phyloP scores from a whole-genome alignment of 1,284 basidiomycete species.

The Tetrapyrgos nigripes region DNA sequence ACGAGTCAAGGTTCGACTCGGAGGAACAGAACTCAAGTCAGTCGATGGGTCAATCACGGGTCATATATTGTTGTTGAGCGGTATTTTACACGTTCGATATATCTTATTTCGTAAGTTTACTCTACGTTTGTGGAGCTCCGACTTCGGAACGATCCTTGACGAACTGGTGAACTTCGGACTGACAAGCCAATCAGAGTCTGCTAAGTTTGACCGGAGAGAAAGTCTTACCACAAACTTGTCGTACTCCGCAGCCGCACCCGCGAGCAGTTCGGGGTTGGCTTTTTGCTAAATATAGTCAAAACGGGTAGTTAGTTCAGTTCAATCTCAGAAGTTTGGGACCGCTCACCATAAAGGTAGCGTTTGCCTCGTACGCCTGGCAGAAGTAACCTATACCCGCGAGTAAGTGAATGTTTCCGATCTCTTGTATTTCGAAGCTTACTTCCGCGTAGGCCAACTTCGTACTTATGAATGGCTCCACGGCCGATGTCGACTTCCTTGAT shows the following conservation, averaged over 20 bases:
- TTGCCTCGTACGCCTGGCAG: background rate
- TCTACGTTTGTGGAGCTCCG: background rate
- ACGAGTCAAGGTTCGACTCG: too few relatives aligned
- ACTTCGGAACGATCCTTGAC: background rate
- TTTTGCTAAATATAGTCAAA: background rate
- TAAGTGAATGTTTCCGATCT: background rate
- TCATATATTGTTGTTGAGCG: too few relatives aligned
- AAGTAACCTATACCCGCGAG: background rate
- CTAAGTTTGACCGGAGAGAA: background rate
- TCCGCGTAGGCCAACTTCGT: constrained; percentile 1
- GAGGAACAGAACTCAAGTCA: too few relatives aligned
- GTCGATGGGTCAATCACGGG: too few relatives aligned
- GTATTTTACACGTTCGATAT: too few relatives aligned
- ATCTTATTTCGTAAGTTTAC: too few relatives aligned
- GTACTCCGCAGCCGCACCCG: background rate
- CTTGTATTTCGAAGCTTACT: background rate
- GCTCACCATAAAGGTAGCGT: background rate
- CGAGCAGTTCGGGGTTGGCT: background rate
- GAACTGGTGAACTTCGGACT: constrained; percentile 1
- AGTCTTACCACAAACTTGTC: constrained; percentile 1
- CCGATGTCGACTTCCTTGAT: background rate
- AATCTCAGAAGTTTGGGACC: background rate
- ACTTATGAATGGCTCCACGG: background rate
- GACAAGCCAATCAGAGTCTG: background rate
- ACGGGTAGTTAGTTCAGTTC: background rate